These are phyloP conservation scores for Paragyromitra xinjiangensis DNA, from an alignment of 495 filamentous ascomycete species.

Conservation along the genomic window DNA sequence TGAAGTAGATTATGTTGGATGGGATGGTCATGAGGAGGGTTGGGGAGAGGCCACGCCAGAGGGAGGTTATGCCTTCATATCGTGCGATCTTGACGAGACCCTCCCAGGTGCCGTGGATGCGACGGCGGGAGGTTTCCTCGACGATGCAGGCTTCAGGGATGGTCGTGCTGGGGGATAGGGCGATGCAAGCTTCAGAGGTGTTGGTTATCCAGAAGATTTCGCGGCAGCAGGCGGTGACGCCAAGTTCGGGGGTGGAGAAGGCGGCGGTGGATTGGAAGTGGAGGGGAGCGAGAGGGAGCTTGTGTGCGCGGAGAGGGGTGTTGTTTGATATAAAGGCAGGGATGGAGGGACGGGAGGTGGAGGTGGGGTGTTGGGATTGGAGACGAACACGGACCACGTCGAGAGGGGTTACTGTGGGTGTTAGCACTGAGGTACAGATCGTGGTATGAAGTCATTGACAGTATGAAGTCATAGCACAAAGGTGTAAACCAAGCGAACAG, in stretches of 20 bases:
- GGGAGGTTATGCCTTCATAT: conserved; percentile 83
- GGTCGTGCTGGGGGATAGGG: conserved; percentile 57
- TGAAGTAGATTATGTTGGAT: conserved; percentile 97
- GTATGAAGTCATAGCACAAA: background rate
- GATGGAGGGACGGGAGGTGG: conserved; percentile 28
- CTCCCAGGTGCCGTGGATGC: conserved; percentile 90
- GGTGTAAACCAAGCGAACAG: background rate
- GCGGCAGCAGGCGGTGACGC: conserved; percentile 92
- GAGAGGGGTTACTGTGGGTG: conserved; percentile 82
- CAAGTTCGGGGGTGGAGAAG: conserved; percentile 69
- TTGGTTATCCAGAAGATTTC: conserved; percentile 98
- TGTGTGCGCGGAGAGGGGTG: conserved; percentile 50
- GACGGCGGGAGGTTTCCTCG: conserved; percentile 80
- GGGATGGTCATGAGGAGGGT: conserved; percentile 95
- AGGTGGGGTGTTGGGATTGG: conserved; percentile 76
- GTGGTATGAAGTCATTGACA: background rate
- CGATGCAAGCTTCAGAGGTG: conserved; percentile 80
- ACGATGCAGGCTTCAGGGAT: conserved; percentile 76
- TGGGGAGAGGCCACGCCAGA: conserved; percentile 93
- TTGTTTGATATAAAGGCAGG: conserved; percentile 21
- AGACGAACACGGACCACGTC: conserved; percentile 96
- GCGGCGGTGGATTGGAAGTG: conserved; percentile 56
- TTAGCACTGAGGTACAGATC: background rate
- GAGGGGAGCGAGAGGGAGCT: conserved; percentile 54
- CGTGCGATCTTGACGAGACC: conserved; percentile 95